Base-by-base conservation (phyloP, 371 early-diverging fungal species). In the Nematocida major region DNA sequence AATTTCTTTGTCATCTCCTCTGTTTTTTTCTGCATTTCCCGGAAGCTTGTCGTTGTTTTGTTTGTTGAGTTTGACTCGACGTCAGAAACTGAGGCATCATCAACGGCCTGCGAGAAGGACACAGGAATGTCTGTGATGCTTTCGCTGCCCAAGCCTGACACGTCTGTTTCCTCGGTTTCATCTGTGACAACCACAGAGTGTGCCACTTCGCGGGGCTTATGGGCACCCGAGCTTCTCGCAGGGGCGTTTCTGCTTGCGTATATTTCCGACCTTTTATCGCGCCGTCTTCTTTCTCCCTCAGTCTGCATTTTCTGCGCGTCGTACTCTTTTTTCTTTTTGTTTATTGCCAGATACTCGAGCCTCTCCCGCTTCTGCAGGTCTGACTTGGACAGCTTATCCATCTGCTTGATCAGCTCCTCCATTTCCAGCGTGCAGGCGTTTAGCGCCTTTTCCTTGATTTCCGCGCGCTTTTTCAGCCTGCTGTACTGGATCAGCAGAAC, bases 1-100 rank as follows among this genome's bases (percentile, higher is more conserved):
- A 84, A 84, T 47, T 79, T 81, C 39, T 73, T 65, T 50, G 82
- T 68, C 36, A 84, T 59, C 34, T 69, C 67, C 51, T 84, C 81
- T 26, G 84, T 82, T 42, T 67, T 80, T 28, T 50, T 67, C n/a
- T 80, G 69, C 84, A 84, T 84, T 18, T 81, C 81, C 49, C 77
- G 78, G 11, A 82, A 77, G 3, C 83, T 81, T 3, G 82, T 80
- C 22, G 84, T 67, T 2, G 84, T 84, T 38, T 34, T 50, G 38
- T 54, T 45, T 32, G 32, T 22, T 18, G 54, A 51, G 11, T 15
- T 24, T 11, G 69, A 63, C n/a, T 68, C 59, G 5, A 81, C 40
- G 47, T 81, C 81, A 3, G 78, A 42, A 11, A 79, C 79, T 48
- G 68, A 66, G 2, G 50, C 50, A 51, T 68, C 57, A 59, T 45